Evolutionary conservation across 495 filamentous ascomycete species (phyloP).

Genomic region (Lasiosphaeria hispida): DNA sequence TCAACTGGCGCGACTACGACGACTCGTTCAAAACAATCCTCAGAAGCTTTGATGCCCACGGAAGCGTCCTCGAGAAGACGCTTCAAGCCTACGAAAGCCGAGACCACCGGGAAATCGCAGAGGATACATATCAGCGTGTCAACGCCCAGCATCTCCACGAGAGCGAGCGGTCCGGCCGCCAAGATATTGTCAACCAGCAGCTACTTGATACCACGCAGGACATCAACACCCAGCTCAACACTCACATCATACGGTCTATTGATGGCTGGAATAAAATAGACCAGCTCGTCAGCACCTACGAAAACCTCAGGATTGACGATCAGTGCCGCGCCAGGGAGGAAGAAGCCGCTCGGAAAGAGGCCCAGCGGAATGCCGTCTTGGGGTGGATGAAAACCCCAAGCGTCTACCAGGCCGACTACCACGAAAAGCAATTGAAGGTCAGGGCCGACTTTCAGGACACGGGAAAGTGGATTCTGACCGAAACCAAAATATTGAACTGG

Average conservation of each 20-base stretch:
- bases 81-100: constrained; percentile 18
- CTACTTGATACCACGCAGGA: constrained; percentile 14
- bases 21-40: constrained; percentile 33
- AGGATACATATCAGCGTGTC: constrained; percentile 7
- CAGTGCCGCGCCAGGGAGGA: constrained; percentile 11
- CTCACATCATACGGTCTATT: constrained; percentile 12
- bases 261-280: constrained; percentile 15
- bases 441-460: constrained; percentile 26
- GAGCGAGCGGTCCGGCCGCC: background rate
- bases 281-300: constrained; percentile 17
- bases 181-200: background rate
- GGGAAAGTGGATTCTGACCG: constrained; percentile 36
- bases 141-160: constrained; percentile 1
- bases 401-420: constrained; percentile 24
- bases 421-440: constrained; percentile 30
- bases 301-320: constrained; percentile 14
- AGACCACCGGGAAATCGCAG: background rate
- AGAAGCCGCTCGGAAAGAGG: constrained; percentile 17
- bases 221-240: constrained; percentile 7
- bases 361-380: constrained; percentile 22
- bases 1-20: constrained; percentile 43
- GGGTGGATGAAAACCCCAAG: constrained; percentile 34
- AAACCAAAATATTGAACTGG: constrained; percentile 32
- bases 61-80: constrained; percentile 34
- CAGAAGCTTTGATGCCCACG: constrained; percentile 37